Evolutionary conservation across 331 rosid species (phyloP).

Genomic region (Dryas integrifolia): DNA sequence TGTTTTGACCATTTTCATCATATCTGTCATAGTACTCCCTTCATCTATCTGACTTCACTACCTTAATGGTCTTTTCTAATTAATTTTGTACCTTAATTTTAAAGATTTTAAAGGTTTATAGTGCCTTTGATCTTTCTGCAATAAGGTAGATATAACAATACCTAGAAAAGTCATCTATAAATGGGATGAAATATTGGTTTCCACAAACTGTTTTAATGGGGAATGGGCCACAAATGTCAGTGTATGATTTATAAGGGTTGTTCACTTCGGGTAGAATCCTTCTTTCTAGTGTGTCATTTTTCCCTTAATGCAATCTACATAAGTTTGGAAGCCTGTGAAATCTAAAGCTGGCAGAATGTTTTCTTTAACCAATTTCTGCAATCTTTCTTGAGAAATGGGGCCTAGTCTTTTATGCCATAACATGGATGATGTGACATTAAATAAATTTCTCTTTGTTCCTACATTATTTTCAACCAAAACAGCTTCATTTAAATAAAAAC

Average conservation of each 20-base stretch:
- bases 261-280: neutral
- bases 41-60: neutral
- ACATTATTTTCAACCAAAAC: neutral
- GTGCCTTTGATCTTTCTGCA: neutral
- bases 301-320: neutral
- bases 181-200: neutral
- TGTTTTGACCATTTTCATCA: no score
- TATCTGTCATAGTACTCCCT: neutral
- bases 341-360: neutral
- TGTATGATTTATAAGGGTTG: neutral
- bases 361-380: neutral
- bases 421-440: neutral
- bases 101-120: no score
- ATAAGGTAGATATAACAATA: no score
- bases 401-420: constrained; percentile 6
- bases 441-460: neutral
- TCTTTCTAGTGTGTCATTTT: neutral
- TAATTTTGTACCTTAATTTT: neutral
- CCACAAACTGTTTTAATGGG: neutral
- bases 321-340: neutral
- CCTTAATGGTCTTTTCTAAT: neutral
- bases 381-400: no score
- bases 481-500: neutral
- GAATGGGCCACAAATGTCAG: neutral
- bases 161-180: neutral